These are phyloP conservation scores for Cephaloascus fragrans DNA, from an alignment of 805 yeast species.

Conservation along the genomic window DNA sequence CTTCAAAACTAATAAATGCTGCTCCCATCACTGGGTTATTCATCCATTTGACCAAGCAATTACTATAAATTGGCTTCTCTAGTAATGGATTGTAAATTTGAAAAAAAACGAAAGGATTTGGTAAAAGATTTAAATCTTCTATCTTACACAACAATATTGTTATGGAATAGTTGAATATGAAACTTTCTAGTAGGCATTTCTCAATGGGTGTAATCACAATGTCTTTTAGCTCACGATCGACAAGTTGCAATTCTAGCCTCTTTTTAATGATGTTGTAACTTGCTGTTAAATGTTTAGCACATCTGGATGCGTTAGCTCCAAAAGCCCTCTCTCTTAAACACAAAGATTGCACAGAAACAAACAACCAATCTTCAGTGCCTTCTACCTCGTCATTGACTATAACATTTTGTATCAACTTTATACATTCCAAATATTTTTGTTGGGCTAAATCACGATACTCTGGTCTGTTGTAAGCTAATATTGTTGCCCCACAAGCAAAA, in stretches of 20 bases:
- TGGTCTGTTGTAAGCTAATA: conserved; percentile 18
- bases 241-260: conserved; percentile 7
- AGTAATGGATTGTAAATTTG: conserved; percentile 17
- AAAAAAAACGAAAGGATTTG: conserved; percentile 32
- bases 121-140: conserved; percentile 16
- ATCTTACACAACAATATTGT: conserved; percentile 23
- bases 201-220: conserved; percentile 8
- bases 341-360: conserved; percentile 26
- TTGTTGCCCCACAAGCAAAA: conserved; percentile 31
- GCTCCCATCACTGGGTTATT: conserved; percentile 31
- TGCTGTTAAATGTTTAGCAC: conserved; percentile 21
- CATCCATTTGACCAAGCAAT: conserved; percentile 29
- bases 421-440: conserved; percentile 13
- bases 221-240: neutral
- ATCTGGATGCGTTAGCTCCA: conserved; percentile 13
- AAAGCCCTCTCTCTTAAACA: conserved; percentile 26
- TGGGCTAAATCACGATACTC: conserved; percentile 9
- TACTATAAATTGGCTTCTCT: conserved; percentile 20
- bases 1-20: conserved; percentile 21
- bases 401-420: conserved; percentile 9
- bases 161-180: conserved; percentile 29
- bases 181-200: conserved; percentile 33
- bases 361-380: conserved; percentile 26
- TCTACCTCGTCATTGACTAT: conserved; percentile 11
- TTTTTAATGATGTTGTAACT: conserved; percentile 23